phyloP scores from a whole-genome alignment of 164 flowering plant genomes.

The Stephania japonica region DNA sequence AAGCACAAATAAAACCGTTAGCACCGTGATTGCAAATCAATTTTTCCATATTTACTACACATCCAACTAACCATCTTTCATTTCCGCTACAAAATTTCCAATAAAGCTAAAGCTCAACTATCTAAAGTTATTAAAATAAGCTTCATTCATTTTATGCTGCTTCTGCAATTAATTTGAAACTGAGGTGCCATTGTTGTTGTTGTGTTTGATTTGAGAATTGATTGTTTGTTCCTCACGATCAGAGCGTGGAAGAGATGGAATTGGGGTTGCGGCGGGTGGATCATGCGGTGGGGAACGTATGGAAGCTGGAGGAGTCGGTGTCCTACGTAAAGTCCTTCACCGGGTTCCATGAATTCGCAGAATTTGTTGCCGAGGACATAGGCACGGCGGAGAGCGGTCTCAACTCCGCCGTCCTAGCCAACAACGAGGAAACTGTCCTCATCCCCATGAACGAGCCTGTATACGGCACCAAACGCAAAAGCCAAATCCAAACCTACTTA shows the following conservation, averaged over 20 bases:
- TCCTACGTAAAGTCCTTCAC: slow-evolving; percentile 54
- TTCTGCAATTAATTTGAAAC: background rate
- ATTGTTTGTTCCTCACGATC: background rate
- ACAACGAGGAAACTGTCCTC: slow-evolving; percentile 65
- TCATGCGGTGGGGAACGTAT: slow-evolving; percentile 80
- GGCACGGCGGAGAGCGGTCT: slow-evolving; percentile 83
- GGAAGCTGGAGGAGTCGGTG: slow-evolving; percentile 43
- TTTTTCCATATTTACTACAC: too few species aligned
- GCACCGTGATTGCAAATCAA: too few species aligned
- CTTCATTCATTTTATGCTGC: slow-evolving; percentile 12
- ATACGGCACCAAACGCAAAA: slow-evolving; percentile 75
- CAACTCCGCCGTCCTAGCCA: slow-evolving; percentile 70
- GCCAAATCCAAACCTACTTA: slow-evolving; percentile 85
- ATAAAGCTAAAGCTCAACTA: too few species aligned
- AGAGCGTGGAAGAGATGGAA: slow-evolving; percentile 29
- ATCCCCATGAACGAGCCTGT: slow-evolving; percentile 84
- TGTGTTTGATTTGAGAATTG: background rate
- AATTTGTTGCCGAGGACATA: slow-evolving; percentile 78
- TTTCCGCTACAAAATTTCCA: too few species aligned
- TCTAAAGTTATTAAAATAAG: too few species aligned
- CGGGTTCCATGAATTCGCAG: slow-evolving; percentile 85
- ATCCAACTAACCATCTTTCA: too few species aligned
- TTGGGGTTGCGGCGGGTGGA: slow-evolving; percentile 68
- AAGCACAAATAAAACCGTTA: too few species aligned
- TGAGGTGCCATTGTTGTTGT: slow-evolving; percentile 8